Evolutionary conservation across 495 filamentous ascomycete genomes (phyloP).

Genomic region (Chaetomium fimeti): DNA sequence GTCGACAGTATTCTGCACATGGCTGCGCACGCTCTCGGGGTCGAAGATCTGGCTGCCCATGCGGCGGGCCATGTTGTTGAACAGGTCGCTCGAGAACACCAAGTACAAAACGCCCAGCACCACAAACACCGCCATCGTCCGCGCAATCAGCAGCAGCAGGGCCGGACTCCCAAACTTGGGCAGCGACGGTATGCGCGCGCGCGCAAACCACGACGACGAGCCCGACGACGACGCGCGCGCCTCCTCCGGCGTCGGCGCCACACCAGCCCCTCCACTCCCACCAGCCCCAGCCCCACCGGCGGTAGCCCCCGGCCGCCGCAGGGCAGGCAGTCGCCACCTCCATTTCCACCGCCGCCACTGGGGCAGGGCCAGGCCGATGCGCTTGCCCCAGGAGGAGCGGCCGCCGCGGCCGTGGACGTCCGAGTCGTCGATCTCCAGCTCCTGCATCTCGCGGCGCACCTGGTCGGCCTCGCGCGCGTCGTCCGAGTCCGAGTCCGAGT

Average conservation of each 20-base stretch:
- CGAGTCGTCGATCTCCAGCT: conserved; percentile 86
- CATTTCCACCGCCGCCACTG: conserved; percentile 50
- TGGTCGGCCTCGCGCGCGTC: conserved; percentile 51
- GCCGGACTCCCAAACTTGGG: conserved; percentile 35
- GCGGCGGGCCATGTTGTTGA: conserved; percentile 58
- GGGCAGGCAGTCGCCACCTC: conserved; percentile 48
- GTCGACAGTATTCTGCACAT: conserved; percentile 67
- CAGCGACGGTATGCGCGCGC: conserved; percentile 19
- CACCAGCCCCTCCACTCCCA: not conserved
- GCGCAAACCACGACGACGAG: conserved; percentile 7
- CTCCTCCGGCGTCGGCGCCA: conserved; percentile 13
- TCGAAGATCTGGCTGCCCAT: conserved; percentile 57
- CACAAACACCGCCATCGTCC: conserved; percentile 70
- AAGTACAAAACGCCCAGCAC: conserved; percentile 75
- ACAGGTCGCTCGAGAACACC: conserved; percentile 78
- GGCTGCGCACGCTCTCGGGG: conserved; percentile 66
- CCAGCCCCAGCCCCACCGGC: not conserved
- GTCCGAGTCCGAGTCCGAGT: conserved; percentile 43
- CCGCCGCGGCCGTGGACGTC: conserved; percentile 44
- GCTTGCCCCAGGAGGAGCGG: conserved; percentile 48
- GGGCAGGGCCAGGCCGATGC: conserved; percentile 46
- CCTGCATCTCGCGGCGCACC: conserved; percentile 75
- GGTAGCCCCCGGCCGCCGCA: conserved; percentile 34
- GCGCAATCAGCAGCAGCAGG: conserved; percentile 53
- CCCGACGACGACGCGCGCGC: not conserved